Conservation (phyloP, 140 eudicot genomes). For the Senecio squalidus region DNA sequence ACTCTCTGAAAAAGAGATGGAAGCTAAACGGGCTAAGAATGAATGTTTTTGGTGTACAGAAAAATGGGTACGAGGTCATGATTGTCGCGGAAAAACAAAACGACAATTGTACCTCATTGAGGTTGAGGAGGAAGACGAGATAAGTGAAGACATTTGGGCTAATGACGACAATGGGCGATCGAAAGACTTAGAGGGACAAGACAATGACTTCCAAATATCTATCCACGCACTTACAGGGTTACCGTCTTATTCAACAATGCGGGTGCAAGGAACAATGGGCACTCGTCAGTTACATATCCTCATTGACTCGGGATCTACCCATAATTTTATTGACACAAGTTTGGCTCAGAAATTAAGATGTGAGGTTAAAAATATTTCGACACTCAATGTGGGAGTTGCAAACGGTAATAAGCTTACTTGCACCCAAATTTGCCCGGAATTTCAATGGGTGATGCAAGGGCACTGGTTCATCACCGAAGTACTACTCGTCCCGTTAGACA, state of each 20-base stretch:
- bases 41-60: conserved; percentile 10
- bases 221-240: not conserved
- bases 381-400: not conserved
- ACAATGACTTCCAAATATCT: not conserved
- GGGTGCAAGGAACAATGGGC: not conserved
- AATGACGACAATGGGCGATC: too few species aligned
- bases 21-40: not conserved
- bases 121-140: not conserved
- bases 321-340: not conserved
- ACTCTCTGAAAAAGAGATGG: not conserved
- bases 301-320: not conserved
- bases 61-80: not conserved
- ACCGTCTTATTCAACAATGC: not conserved
- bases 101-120: not conserved
- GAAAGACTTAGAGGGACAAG: too few species aligned
- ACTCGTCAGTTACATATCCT: not conserved
- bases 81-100: not conserved
- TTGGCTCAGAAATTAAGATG: not conserved
- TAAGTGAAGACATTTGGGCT: not conserved
- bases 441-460: not conserved
- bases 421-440: not conserved
- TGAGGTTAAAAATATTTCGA: not conserved
- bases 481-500: not conserved
- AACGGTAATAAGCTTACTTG: not conserved
- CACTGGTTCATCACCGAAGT: not conserved